Base-by-base conservation (phyloP, 2,329 filamentous ascomycete species). In the Neofusicoccum umdonicola region DNA sequence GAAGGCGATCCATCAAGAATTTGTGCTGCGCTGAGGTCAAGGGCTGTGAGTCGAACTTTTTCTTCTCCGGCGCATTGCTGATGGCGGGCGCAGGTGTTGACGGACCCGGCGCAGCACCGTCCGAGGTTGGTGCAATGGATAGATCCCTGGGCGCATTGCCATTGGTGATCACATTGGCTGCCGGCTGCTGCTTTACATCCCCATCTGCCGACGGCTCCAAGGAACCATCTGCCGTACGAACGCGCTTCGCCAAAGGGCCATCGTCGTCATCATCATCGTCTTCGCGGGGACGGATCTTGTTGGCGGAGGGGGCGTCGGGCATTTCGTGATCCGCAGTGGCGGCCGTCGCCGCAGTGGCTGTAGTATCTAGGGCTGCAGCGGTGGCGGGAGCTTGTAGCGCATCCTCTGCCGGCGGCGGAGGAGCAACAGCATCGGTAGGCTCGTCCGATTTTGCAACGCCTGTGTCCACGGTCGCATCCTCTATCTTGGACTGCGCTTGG, bases 201-300 rank as follows among this genome's bases (percentile, higher is more conserved):
- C 63, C 62, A 45, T 72, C 67, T 69, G 69, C 54, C 78, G 76
- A 17, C 2, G 56, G 41, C 37, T 52, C 50, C 41, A 45, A 6
- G 2, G 63, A 63, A 47, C 69, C 73, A 17, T 72, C 72, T 19
- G 90, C 90, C 0, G 91, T 90, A 78, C 89, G 94, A 42, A 91
- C 87, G 31, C 93, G 88, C 81, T 97, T 97, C 1, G 92, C 86
- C 15, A 86, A 86, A 62, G 89, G 92, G 68, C 92, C 80, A n/a
- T 74, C 80, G 19, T 82, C 81, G 19, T 74, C 80, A 22, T 82
- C 81, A 17, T 81, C 81, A 15, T 81, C 80, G 68, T 92, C 88
- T 65, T 96, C 92, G 13, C 93, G 88, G 69, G 89, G 90, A 11
- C 92, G 88, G 1, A 91, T 83, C 56, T 76, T 76, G 37, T 76